Base-by-base conservation (phyloP, 2,329 filamentous ascomycete genomes). In the Trichophyton equinum region DNA sequence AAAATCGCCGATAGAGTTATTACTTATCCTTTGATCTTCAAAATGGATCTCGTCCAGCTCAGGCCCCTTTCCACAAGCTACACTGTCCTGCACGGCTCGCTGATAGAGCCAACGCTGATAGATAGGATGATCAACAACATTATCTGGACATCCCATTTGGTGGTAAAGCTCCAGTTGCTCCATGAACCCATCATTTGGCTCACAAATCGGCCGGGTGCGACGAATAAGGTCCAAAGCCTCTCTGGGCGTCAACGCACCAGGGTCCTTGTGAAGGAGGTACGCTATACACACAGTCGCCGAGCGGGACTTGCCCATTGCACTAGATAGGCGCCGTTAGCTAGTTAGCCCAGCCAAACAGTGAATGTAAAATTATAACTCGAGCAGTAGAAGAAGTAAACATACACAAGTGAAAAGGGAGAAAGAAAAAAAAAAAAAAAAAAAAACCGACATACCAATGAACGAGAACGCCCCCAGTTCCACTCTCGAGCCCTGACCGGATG, bases 281-380 rank as follows among this genome's bases (percentile, higher is more conserved):
- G 94, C 92, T 62, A 95, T 82, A 60, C 89, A 82, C 65, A 89
- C 83, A 36, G 90, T 86, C 66, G 92, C 88, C 56, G 92, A 97
- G 62, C 94, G 88, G 38, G 91, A 96, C 76, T 95, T 95, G 59
- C 94, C 94, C 85, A 96, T 96, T 22, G 91, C 92, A 80, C 94
- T 96, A 75, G 96, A 75, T 57, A 42, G 49, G 38, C 36, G 46
- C 46, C 22, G 25, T 42, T 36, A 44, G 38, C 38, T 25, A 44
- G 38, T 20, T 25, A 44, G 36, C n/a, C 33, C 33, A 46, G 20
- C 27, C 38, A 58, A 20, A 8, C n/a, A 33, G 13, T 11, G n/a
- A n/a, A n/a, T 44, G 40, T 44, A n/a, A 38, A 13, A 38, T 13
- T 36, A 38, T 38, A 33, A 33, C 51, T 55, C 38, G 15, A 20